Conservation (phyloP, 805 yeast species). For the Crinitomyces ghanaensis region DNA sequence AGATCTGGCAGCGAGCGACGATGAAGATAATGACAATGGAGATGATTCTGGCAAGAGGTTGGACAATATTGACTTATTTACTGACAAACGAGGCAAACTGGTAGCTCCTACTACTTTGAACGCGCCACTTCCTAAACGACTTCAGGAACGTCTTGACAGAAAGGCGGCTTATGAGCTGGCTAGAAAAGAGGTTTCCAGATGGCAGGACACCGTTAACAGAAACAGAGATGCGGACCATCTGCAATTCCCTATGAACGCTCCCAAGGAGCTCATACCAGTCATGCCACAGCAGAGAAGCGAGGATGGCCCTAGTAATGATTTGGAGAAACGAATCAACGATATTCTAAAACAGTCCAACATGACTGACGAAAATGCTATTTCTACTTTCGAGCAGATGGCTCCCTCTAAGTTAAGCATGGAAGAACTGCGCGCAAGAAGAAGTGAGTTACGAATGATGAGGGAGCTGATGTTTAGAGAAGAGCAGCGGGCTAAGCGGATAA, state of each 20-base stretch:
- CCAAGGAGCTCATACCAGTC: constrained; percentile 34
- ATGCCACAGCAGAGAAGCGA: constrained; percentile 44
- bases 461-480: constrained; percentile 96
- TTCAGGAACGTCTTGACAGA: constrained; percentile 77
- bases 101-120: constrained; percentile 41
- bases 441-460: constrained; percentile 81
- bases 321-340: constrained; percentile 54
- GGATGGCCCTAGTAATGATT: constrained; percentile 38
- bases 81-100: constrained; percentile 21
- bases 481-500: constrained; percentile 76
- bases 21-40: constrained; percentile 32
- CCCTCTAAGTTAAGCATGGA: constrained; percentile 71
- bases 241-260: constrained; percentile 55
- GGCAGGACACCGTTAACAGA: constrained; percentile 74
- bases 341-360: constrained; percentile 56
- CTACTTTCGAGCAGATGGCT: constrained; percentile 80
- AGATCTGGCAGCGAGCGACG: constrained; percentile 56
- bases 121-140: constrained; percentile 75
- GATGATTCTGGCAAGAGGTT: too few relatives aligned
- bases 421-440: constrained; percentile 64
- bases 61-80: constrained; percentile 38
- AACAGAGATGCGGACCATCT: constrained; percentile 80
- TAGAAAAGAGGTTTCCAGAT: constrained; percentile 72
- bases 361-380: constrained; percentile 59
- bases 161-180: constrained; percentile 84